These are phyloP conservation scores for Cyclotella sp. DNA, from an alignment of 108 stramenopile species.

Conservation along the genomic window DNA sequence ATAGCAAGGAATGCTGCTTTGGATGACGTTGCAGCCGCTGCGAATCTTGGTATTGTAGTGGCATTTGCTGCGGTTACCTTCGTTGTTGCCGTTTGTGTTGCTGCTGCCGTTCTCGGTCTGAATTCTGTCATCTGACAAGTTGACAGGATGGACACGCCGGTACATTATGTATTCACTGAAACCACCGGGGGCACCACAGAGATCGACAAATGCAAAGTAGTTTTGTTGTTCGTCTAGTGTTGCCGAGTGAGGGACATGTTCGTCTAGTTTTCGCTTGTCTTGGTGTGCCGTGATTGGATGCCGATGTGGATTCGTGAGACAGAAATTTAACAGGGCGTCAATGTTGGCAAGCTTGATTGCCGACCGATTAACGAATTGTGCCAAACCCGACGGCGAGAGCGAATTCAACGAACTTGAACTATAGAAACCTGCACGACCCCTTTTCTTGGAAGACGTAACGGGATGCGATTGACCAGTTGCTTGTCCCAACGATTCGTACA, in stretches of 20 bases:
- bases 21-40: not conserved
- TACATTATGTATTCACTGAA: conserved; percentile 89
- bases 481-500: conserved; percentile 72
- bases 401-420: conserved; percentile 57
- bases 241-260: not conserved
- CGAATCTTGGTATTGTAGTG: not conserved
- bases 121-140: not conserved
- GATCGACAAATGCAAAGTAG: conserved; percentile 80
- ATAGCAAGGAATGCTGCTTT: conserved; percentile 26
- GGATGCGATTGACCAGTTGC: not conserved
- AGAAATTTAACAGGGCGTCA: conserved; percentile 70
- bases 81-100: not conserved
- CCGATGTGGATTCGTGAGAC: conserved; percentile 31
- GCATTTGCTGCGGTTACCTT: not conserved
- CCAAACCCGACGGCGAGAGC: not conserved
- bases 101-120: not conserved
- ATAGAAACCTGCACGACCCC: no score
- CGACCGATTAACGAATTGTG: conserved; percentile 67
- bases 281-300: not conserved
- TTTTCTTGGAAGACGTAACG: conserved; percentile 8
- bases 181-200: conserved; percentile 91
- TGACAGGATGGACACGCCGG: conserved; percentile 43
- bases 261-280: no score
- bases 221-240: not conserved
- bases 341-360: conserved; percentile 89